Percentiles rank a stretch among this genome's conserved stretches.
phyloP scores from a whole-genome alignment of 2,329 filamentous ascomycete species.

The Orbilia blumenaviensis region DNA sequence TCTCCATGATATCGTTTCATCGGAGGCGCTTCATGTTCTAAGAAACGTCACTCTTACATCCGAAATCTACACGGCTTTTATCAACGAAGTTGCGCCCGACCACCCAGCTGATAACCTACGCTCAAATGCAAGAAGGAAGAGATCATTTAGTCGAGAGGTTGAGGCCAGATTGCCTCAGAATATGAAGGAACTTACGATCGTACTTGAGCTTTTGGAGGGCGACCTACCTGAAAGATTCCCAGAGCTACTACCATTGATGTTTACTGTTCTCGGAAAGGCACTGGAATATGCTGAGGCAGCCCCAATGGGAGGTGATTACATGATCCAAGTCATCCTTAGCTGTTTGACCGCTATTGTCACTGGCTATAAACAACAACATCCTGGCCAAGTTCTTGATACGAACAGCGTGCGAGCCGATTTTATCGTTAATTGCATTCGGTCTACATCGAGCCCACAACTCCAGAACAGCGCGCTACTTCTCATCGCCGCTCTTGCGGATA shows the following conservation, averaged over 20 bases:
- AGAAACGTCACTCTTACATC: slow-evolving; percentile 69
- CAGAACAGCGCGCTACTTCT: slow-evolving; percentile 90
- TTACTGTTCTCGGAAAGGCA: slow-evolving; percentile 80
- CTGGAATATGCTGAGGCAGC: slow-evolving; percentile 83
- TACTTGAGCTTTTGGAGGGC: slow-evolving; percentile 85
- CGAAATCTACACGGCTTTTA: slow-evolving; percentile 64
- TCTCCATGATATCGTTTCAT: slow-evolving; percentile 61
- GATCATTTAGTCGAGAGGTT: slow-evolving; percentile 70
- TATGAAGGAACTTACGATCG: slow-evolving; percentile 81
- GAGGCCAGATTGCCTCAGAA: slow-evolving; percentile 39
- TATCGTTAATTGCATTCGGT: slow-evolving; percentile 92
- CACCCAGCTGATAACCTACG: slow-evolving; percentile 43
- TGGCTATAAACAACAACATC: slow-evolving; percentile 32
- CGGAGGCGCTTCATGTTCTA: slow-evolving; percentile 76
- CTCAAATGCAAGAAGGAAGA: slow-evolving; percentile 60
- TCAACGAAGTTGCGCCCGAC: slow-evolving; percentile 38
- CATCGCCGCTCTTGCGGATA: slow-evolving; percentile 84
- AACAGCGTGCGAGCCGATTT: slow-evolving; percentile 86
- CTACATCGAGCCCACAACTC: slow-evolving; percentile 88
- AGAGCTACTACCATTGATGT: slow-evolving; percentile 81
- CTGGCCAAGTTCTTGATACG: slow-evolving; percentile 69
- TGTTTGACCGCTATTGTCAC: slow-evolving; percentile 83
- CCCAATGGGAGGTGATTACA: slow-evolving; percentile 79
- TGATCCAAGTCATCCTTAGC: slow-evolving; percentile 71
- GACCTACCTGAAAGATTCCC: slow-evolving; percentile 77